Evolutionary conservation across 768 basidiomycete genomes (phyloP).

Genomic region (Rhizopogon sp.): DNA sequence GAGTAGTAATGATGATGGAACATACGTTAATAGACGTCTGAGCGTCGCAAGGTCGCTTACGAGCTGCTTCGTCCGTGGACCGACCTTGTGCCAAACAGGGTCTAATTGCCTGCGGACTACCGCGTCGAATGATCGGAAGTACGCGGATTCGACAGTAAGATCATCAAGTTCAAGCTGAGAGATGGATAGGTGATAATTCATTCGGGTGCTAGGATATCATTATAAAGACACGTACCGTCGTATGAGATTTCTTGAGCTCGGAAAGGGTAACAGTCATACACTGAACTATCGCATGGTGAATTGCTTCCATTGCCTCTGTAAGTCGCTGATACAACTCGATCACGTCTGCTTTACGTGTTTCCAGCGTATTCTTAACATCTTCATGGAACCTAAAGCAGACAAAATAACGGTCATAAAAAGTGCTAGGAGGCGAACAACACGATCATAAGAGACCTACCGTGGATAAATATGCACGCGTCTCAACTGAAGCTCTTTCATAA

Average conservation of each 20-base stretch:
- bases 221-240: conserved; percentile 39
- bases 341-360: conserved; percentile 83
- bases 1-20: conserved; percentile 1
- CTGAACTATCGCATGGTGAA: conserved; percentile 87
- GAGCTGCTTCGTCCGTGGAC: conserved; percentile 85
- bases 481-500: conserved; percentile 90
- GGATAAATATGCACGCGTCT: conserved; percentile 91
- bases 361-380: conserved; percentile 76
- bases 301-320: conserved; percentile 84
- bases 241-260: conserved; percentile 86
- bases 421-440: background rate
- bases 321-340: conserved; percentile 86
- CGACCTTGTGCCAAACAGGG: conserved; percentile 95
- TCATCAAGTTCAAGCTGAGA: conserved; percentile 91
- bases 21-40: conserved; percentile 75
- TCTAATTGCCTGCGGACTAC: conserved; percentile 88
- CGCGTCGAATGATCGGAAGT: conserved; percentile 88
- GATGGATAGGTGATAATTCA: background rate
- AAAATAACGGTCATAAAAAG: background rate
- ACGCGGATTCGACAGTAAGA: conserved; percentile 86
- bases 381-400: conserved; percentile 74
- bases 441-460: conserved; percentile 41
- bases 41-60: conserved; percentile 85
- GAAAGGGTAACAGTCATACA: conserved; percentile 90
- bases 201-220: background rate